Base-by-base conservation (phyloP, 106 monocot species). In the Ottelia alismoides region DNA sequence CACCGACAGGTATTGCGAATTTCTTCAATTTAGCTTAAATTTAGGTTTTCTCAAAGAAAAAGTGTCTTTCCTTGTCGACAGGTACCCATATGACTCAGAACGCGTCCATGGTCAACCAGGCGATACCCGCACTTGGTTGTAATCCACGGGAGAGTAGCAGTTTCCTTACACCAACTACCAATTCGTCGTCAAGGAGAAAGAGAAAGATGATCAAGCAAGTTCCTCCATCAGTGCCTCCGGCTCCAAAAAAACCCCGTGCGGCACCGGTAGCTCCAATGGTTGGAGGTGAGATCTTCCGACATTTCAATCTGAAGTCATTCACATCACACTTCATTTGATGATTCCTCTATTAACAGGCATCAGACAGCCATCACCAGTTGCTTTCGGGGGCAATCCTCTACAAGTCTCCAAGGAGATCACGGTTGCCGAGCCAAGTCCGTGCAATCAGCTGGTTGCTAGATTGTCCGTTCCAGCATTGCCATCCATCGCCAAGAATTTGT, bases 181-280 rank as follows among this genome's bases (percentile, higher is more conserved):
- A 24, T 47, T 31, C 25, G 57, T 57, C 64, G 30, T 29, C 45
- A 3, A 11, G 52, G 29, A 65, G 40, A 31, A 87, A 92, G 83
- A 83, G 79, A 63, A 83, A 74, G 65, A 51, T 66, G 57, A 53
- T 72, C 26, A 68, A 69, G 11, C 40, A 60, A 61, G 53, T 51
- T 20, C 28, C 65, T 11, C n/a, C n/a, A n/a, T 65, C 50, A 16
- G 52, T 46, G 20, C 54, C 62, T 49, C 59, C 69, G 22, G 56
- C 72, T 56, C 55, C 69, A 11, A 92, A 92, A 72, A 81, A 65
- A 65, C 45, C 27, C 3, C 52, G 70, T 22, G 49, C 48, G 48
- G 40, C 54, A 25, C 58, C 48, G 43, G 21, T 20, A 25, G 32
- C 66, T 16, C 32, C 56, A 11, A 35, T 11, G 1, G 26, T 28